Percentiles rank a stretch among this genome's conserved stretches.
phyloP scores from a whole-genome alignment of 139 green algal species.

The Chlamydomonas sp. region DNA sequence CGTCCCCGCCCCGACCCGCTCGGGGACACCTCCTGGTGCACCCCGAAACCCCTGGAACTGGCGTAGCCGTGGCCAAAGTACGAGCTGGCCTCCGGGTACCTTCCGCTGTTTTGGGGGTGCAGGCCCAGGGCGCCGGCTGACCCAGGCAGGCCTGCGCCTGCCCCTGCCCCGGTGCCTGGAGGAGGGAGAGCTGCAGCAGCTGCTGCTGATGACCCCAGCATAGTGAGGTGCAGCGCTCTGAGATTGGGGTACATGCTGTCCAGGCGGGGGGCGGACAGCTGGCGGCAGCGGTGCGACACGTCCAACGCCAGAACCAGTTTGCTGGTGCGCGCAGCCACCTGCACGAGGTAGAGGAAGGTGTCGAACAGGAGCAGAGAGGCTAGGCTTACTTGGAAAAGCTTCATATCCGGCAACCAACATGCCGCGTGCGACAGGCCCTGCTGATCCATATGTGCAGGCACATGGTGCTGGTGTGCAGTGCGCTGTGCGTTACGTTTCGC shows the following conservation, averaged over 20 bases:
- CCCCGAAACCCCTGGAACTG: no score
- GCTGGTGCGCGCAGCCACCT: conserved; percentile 19
- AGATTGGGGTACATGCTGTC: conserved; percentile 28
- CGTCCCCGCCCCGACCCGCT: no score
- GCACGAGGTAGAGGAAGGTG: neutral
- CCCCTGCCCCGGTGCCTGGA: neutral
- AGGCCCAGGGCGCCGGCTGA: no score
- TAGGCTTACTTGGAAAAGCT: neutral
- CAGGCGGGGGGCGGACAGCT: conserved; percentile 13
- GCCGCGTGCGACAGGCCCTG: no score
- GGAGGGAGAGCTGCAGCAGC: neutral
- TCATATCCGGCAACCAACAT: neutral
- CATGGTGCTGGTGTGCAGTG: no score
- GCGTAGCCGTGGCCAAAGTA: no score
- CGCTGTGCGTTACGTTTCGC: no score
- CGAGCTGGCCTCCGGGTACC: no score
- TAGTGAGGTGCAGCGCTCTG: conserved; percentile 7
- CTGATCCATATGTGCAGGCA: no score
- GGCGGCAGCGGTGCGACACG: conserved; percentile 10
- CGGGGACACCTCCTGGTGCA: no score
- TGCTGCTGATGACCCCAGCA: neutral
- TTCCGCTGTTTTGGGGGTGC: no score
- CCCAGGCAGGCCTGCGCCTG: neutral
- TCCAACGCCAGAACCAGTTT: conserved; percentile 23
- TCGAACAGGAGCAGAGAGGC: neutral